Conservation (phyloP, 164 flowering plant species). For the Nymphaea colorata region DNA sequence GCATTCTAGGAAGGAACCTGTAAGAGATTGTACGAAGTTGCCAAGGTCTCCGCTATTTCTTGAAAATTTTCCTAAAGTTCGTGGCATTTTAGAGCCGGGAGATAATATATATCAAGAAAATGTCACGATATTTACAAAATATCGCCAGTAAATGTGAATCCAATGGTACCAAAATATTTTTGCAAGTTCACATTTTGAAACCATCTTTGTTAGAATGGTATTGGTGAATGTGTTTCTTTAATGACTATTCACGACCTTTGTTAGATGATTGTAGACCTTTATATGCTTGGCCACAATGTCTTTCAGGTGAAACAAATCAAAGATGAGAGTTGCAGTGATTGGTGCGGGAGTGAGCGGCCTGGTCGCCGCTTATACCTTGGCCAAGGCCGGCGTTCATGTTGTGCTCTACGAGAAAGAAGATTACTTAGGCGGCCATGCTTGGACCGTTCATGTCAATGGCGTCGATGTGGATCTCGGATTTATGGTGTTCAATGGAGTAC, state of each 20-base stretch:
- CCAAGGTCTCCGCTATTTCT: too few relatives aligned
- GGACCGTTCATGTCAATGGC: constrained; percentile 56
- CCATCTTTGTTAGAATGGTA: neutral
- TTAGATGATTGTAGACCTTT: neutral
- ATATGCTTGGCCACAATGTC: neutral
- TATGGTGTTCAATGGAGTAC: constrained; percentile 93
- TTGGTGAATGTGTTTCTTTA: neutral
- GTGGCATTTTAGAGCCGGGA: too few relatives aligned
- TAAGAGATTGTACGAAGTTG: too few relatives aligned
- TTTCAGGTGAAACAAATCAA: neutral
- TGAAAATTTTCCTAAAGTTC: too few relatives aligned
- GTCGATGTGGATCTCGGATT: constrained; percentile 78
- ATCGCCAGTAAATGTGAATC: too few relatives aligned
- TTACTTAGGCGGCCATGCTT: constrained; percentile 79
- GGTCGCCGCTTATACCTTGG: constrained; percentile 53
- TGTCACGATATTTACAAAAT: too few relatives aligned
- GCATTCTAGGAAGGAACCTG: too few relatives aligned
- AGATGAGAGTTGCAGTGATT: constrained; percentile 71
- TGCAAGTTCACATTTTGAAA: too few relatives aligned
- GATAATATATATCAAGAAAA: too few relatives aligned
- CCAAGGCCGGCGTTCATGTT: constrained; percentile 53
- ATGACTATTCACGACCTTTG: neutral
- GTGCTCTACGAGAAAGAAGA: constrained; percentile 77
- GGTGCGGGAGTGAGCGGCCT: constrained; percentile 86
- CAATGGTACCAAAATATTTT: too few relatives aligned